A percentile compares a stretch with the other conserved stretches of the same genome.
These are phyloP conservation scores for Brassica incana DNA, from an alignment of 345 rosid genomes.

Conservation along the genomic window DNA sequence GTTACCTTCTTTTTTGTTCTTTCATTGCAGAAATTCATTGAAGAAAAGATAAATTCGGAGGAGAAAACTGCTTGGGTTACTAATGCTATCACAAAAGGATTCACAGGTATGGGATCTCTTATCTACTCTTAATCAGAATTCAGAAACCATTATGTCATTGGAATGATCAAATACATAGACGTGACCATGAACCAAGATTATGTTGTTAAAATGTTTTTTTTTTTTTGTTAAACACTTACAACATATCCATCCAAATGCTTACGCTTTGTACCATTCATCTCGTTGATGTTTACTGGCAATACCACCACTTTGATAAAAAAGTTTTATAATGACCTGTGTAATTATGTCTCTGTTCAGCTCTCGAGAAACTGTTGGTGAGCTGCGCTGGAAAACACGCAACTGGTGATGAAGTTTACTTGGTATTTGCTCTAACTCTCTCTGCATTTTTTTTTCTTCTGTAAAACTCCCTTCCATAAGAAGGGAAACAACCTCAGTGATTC, in stretches of 20 bases:
- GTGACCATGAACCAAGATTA: too few relatives aligned
- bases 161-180: not conserved
- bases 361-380: conserved; percentile 64
- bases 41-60: conserved; percentile 52
- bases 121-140: too few relatives aligned
- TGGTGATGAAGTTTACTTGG: conserved; percentile 75
- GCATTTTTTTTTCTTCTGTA: too few relatives aligned
- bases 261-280: conserved; percentile 5
- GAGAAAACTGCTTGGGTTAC: conserved; percentile 55
- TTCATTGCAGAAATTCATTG: conserved; percentile 51
- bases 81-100: conserved; percentile 64
- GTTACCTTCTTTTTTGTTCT: not conserved
- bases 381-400: conserved; percentile 73
- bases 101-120: conserved; percentile 49
- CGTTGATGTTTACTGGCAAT: not conserved
- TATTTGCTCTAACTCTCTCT: conserved; percentile 29
- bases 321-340: not conserved
- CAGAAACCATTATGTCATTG: not conserved
- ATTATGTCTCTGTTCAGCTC: conserved; percentile 47
- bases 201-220: too few relatives aligned
- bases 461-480: too few relatives aligned
- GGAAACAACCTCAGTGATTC: not conserved
- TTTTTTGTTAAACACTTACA: too few relatives aligned
- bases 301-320: not conserved
- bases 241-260: too few relatives aligned